These are phyloP conservation scores for Dactylonectria estremocensis DNA, from an alignment of 2,329 filamentous ascomycete species.

Conservation along the genomic window DNA sequence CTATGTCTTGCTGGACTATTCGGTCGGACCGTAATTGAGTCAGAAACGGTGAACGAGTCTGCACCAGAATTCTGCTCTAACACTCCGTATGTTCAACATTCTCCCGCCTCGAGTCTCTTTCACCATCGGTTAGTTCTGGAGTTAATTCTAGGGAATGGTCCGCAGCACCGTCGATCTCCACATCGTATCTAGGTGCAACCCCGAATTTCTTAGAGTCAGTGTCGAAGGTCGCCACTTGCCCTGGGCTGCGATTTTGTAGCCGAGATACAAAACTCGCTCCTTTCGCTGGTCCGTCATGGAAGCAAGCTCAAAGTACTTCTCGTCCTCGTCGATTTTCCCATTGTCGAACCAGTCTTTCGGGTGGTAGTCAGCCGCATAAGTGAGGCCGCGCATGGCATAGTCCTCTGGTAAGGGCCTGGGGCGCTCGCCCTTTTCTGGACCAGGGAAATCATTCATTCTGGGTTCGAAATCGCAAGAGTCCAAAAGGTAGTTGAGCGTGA, in stretches of 20 bases:
- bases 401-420: too few relatives aligned
- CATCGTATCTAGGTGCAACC: constrained; percentile 56
- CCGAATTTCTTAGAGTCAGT: constrained; percentile 55
- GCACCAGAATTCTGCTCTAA: too few relatives aligned
- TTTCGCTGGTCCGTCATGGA: constrained; percentile 75
- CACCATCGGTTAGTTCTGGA: neutral
- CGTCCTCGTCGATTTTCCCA: constrained; percentile 76
- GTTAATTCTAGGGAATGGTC: neutral
- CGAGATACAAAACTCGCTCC: constrained; percentile 73
- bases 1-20: too few relatives aligned
- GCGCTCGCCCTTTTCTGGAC: constrained; percentile 58
- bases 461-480: constrained; percentile 47
- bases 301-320: constrained; percentile 73
- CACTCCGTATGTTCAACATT: too few relatives aligned
- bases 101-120: neutral
- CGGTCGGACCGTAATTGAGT: too few relatives aligned
- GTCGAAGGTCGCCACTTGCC: constrained; percentile 63
- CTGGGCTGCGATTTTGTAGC: constrained; percentile 60
- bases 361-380: too few relatives aligned
- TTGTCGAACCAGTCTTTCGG: constrained; percentile 74
- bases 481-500: constrained; percentile 57
- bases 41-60: too few relatives aligned
- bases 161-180: constrained; percentile 47
- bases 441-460: constrained; percentile 65
- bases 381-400: too few relatives aligned